Conservation (phyloP, 2,329 filamentous ascomycete genomes). For the Juglanconis sp. region DNA sequence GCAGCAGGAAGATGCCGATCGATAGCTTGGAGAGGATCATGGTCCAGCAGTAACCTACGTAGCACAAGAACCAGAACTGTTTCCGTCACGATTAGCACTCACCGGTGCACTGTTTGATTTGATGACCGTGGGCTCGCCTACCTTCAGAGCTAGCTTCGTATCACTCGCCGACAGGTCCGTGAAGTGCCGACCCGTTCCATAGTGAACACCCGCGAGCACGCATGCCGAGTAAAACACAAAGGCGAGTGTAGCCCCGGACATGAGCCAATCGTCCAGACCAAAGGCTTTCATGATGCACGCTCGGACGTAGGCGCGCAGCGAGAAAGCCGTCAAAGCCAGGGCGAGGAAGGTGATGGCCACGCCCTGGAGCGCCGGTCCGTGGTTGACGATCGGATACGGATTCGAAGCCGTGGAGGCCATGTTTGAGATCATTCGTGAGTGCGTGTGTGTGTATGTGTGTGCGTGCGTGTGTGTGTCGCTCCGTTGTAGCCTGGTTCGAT, state of each 20-base stretch:
- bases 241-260: conserved; percentile 31
- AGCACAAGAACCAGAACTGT: conserved; percentile 23
- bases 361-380: conserved; percentile 32
- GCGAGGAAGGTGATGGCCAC: conserved; percentile 30
- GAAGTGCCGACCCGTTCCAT: conserved; percentile 39
- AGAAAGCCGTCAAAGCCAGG: conserved; percentile 26
- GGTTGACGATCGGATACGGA: conserved; percentile 22
- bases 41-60: conserved; percentile 22
- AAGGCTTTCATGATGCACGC: conserved; percentile 34
- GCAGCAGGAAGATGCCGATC: conserved; percentile 40
- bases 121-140: conserved; percentile 15
- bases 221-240: conserved; percentile 34
- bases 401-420: no score
- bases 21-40: conserved; percentile 36
- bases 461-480: no score
- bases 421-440: no score
- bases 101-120: not conserved
- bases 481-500: no score
- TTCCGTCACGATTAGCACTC: not conserved
- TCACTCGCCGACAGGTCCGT: conserved; percentile 27
- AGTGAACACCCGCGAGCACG: conserved; percentile 33
- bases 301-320: conserved; percentile 34
- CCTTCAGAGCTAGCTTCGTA: conserved; percentile 32
- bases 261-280: conserved; percentile 37
- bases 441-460: no score